Conservation (phyloP, 176 grass and related monocot species). For the Avena sativa region DNA sequence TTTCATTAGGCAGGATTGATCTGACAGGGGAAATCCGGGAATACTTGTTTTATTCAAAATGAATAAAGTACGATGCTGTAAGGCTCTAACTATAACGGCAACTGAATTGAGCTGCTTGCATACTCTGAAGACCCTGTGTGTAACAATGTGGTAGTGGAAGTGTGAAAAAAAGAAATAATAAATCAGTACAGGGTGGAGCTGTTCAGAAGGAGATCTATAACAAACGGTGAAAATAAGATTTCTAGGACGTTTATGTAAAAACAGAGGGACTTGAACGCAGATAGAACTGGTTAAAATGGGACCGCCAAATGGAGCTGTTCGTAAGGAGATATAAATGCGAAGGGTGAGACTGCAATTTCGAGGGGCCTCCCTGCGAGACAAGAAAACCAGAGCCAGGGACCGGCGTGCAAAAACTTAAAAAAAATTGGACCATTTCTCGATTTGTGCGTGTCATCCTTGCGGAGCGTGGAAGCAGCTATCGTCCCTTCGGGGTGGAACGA, state of each 20-base stretch:
- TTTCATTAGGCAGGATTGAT: background rate
- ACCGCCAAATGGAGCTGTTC: background rate
- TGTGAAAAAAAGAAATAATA: too few species aligned
- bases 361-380: background rate
- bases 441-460: conserved; percentile 10
- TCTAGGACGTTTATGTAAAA: background rate
- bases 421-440: conserved; percentile 1
- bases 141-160: too few species aligned
- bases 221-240: background rate
- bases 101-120: too few species aligned
- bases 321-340: background rate
- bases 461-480: too few species aligned
- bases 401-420: background rate
- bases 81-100: too few species aligned
- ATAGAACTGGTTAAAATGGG: background rate
- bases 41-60: background rate
- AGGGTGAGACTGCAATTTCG: background rate
- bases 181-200: background rate
- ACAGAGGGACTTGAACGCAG: background rate
- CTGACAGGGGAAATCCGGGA: background rate
- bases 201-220: background rate
- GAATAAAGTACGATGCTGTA: too few species aligned
- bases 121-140: too few species aligned
- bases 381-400: background rate
- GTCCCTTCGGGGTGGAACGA: too few species aligned